Conservation (phyloP, 306 rosid genomes). For the Trichosanthes cucumerina region DNA sequence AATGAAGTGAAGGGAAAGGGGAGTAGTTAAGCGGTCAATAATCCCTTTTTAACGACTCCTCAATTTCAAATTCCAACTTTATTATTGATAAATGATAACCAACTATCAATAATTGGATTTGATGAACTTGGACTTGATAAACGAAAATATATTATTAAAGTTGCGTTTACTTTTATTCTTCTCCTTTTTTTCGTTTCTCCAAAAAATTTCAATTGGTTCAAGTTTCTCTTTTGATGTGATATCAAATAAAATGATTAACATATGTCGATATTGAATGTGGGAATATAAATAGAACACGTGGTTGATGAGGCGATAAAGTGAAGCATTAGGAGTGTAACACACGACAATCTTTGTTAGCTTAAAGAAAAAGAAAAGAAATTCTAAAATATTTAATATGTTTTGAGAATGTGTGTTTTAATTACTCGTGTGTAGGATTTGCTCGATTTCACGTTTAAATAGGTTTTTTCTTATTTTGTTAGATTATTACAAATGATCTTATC, state of each 20-base stretch:
- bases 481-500: too few species aligned
- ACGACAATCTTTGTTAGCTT: too few species aligned
- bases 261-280: not conserved
- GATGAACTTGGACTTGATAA: not conserved
- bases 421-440: too few species aligned
- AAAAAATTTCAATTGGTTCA: not conserved
- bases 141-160: not conserved
- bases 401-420: too few species aligned
- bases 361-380: too few species aligned
- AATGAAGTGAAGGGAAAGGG: not conserved
- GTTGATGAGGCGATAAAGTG: too few species aligned
- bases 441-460: too few species aligned
- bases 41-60: slow-evolving; percentile 4
- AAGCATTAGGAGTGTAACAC: too few species aligned
- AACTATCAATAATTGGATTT: not conserved
- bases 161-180: not conserved
- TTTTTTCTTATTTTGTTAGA: too few species aligned
- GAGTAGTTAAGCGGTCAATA: not conserved
- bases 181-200: not conserved
- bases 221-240: not conserved
- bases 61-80: not conserved
- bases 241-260: not conserved
- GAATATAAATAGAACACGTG: not conserved
- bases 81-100: not conserved
- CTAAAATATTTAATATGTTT: too few species aligned